Conservation (phyloP, 2,329 filamentous ascomycete genomes). For the Neophaeococcomyces mojaviensis region DNA sequence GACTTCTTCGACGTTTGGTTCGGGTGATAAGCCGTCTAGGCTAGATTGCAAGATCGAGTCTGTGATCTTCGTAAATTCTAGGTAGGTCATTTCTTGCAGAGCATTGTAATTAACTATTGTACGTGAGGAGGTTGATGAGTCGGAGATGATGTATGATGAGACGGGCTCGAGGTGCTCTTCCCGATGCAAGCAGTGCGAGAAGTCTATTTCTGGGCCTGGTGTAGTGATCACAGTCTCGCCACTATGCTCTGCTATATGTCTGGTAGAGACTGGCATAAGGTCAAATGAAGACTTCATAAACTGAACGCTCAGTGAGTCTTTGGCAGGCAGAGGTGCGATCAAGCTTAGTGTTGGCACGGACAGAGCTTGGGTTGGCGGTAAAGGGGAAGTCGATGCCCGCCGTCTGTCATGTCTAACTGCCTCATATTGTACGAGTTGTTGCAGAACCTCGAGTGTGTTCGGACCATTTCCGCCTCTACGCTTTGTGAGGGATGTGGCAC, state of each 20-base stretch:
- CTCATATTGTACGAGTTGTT: slow-evolving; percentile 46
- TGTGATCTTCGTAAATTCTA: slow-evolving; percentile 50
- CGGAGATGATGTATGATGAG: slow-evolving; percentile 63
- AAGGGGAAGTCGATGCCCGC: not conserved
- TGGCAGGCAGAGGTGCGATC: slow-evolving; percentile 3
- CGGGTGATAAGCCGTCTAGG: not conserved
- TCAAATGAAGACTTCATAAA: slow-evolving; percentile 22
- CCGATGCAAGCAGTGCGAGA: slow-evolving; percentile 55
- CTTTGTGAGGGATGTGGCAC: slow-evolving; percentile 51
- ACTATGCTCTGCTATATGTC: not conserved
- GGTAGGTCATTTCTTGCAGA: slow-evolving; percentile 58
- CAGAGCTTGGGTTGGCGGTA: not conserved
- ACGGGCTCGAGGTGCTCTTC: slow-evolving; percentile 49
- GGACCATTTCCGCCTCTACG: slow-evolving; percentile 66
- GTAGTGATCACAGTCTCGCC: not conserved
- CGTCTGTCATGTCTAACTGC: not conserved
- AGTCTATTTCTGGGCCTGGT: slow-evolving; percentile 32
- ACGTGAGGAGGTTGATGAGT: slow-evolving; percentile 50
- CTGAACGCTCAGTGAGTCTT: slow-evolving; percentile 7
- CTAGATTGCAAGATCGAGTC: slow-evolving; percentile 29
- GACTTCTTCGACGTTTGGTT: slow-evolving; percentile 73
- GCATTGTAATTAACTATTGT: slow-evolving; percentile 65
- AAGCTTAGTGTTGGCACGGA: not conserved
- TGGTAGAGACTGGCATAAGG: slow-evolving; percentile 9
- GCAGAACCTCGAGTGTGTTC: slow-evolving; percentile 63